A percentile compares a stretch with the other conserved stretches of the same genome.
Conservation (phyloP, 2,329 filamentous ascomycete genomes). For the Trichoderma sp. region DNA sequence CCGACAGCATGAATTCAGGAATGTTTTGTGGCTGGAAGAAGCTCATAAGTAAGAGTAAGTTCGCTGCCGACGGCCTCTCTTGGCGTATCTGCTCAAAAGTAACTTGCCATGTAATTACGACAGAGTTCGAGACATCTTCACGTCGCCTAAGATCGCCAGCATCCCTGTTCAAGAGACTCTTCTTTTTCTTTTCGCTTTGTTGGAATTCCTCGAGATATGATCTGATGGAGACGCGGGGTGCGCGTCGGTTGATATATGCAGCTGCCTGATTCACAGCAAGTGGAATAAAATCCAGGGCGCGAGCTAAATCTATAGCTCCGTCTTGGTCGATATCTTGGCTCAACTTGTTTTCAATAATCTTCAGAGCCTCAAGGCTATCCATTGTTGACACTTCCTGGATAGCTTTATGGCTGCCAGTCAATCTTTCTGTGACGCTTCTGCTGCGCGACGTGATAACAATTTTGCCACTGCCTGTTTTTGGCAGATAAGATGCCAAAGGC, state of each 20-base stretch:
- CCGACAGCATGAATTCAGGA: constrained; percentile 34
- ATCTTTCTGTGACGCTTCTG: background rate
- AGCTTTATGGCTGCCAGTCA: background rate
- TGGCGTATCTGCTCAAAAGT: background rate
- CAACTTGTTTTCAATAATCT: background rate
- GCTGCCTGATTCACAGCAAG: constrained; percentile 38
- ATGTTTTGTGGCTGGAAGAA: constrained; percentile 51
- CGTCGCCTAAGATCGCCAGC: background rate
- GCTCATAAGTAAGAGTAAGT: constrained; percentile 52
- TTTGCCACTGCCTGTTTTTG: background rate
- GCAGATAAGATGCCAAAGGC: background rate
- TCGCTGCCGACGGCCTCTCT: constrained; percentile 41
- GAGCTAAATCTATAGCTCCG: background rate
- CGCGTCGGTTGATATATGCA: constrained; percentile 35
- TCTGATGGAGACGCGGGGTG: constrained; percentile 34
- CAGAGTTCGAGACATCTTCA: background rate
- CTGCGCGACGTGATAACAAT: background rate
- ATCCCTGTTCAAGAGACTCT: background rate
- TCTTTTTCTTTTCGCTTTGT: background rate
- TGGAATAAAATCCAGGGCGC: constrained; percentile 34
- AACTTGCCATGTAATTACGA: background rate
- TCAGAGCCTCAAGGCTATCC: background rate
- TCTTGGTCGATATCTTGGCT: background rate
- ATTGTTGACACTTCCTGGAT: background rate
- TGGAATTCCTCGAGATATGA: constrained; percentile 41